phyloP scores from a whole-genome alignment of 257 asterid species.

The Penstemon newberryi region DNA sequence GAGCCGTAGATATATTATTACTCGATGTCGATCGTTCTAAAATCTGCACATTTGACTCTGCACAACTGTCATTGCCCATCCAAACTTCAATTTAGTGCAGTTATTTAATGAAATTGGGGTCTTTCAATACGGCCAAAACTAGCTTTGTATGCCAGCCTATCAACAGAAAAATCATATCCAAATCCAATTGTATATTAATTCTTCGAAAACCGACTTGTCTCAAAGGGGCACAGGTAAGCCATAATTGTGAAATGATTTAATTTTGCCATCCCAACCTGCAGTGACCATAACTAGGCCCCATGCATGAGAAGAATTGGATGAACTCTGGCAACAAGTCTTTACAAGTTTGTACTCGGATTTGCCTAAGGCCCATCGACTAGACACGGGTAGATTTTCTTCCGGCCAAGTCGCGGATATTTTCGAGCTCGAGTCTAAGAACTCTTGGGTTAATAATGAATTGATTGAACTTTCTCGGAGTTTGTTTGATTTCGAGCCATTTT shows the following conservation, averaged over 20 bases:
- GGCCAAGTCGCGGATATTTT: slow-evolving; percentile 98
- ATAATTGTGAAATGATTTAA: slow-evolving; percentile 83
- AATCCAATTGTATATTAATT: slow-evolving; percentile 6
- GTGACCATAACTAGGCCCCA: slow-evolving; percentile 91
- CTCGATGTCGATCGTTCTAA: background rate
- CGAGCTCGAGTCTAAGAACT: slow-evolving; percentile 43
- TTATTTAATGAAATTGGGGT: slow-evolving; percentile 33
- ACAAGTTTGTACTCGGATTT: slow-evolving; percentile 73
- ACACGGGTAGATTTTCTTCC: slow-evolving; percentile 78
- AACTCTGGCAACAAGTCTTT: slow-evolving; percentile 63
- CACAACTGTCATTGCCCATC: slow-evolving; percentile 32
- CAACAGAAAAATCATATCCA: slow-evolving; percentile 11
- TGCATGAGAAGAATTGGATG: slow-evolving; percentile 51
- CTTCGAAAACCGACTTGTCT: background rate
- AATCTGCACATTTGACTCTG: slow-evolving; percentile 14
- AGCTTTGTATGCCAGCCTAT: slow-evolving; percentile 35
- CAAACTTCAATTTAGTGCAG: slow-evolving; percentile 18
- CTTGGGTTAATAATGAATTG: slow-evolving; percentile 22
- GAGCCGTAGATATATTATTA: too few relatives aligned
- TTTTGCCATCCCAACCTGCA: slow-evolving; percentile 88
- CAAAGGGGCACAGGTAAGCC: slow-evolving; percentile 77
- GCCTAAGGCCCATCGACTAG: slow-evolving; percentile 38
- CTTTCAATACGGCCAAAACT: slow-evolving; percentile 30
- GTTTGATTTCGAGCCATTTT: slow-evolving; percentile 30
- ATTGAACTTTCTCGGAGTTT: slow-evolving; percentile 26